Conservation (phyloP, 202 grass and related monocot genomes). For the Zizania palustris region DNA sequence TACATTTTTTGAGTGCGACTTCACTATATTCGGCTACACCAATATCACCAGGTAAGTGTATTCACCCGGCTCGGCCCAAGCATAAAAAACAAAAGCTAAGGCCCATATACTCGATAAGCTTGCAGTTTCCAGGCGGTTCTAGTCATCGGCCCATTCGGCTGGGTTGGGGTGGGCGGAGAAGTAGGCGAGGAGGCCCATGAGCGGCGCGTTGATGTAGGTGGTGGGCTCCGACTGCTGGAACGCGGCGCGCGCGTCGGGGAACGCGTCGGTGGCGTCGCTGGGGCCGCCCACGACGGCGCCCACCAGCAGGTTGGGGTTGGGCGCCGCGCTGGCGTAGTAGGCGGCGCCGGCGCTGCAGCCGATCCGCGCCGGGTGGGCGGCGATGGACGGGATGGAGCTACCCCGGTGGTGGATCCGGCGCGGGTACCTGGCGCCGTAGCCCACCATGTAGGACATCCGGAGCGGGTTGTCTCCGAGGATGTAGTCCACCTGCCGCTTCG, state of each 20-base stretch:
- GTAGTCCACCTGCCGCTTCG: conserved; percentile 80
- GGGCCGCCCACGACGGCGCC: conserved; percentile 89
- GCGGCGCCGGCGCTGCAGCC: conserved; percentile 70
- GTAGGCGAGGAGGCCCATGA: conserved; percentile 81
- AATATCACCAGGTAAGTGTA: background rate
- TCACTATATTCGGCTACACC: background rate
- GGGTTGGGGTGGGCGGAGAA: conserved; percentile 83
- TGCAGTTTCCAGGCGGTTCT: background rate
- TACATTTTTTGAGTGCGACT: too few relatives aligned
- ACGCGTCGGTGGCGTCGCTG: conserved; percentile 63
- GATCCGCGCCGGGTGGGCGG: conserved; percentile 68
- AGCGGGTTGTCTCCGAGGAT: conserved; percentile 82
- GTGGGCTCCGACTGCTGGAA: conserved; percentile 98
- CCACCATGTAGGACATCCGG: conserved; percentile 98
- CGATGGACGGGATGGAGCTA: conserved; percentile 80
- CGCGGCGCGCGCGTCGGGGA: conserved; percentile 63
- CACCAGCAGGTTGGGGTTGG: conserved; percentile 78
- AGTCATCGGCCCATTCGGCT: conserved; percentile 54
- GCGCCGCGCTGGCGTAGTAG: conserved; percentile 66
- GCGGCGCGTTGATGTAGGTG: conserved; percentile 91
- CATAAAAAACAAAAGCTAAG: too few relatives aligned
- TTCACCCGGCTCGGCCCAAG: too few relatives aligned
- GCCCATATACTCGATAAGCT: too few relatives aligned
- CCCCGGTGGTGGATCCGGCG: conserved; percentile 86
- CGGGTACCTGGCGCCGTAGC: conserved; percentile 68